These are phyloP conservation scores for Dillenia turbinata DNA, from an alignment of 164 flowering plant species.

Conservation along the genomic window DNA sequence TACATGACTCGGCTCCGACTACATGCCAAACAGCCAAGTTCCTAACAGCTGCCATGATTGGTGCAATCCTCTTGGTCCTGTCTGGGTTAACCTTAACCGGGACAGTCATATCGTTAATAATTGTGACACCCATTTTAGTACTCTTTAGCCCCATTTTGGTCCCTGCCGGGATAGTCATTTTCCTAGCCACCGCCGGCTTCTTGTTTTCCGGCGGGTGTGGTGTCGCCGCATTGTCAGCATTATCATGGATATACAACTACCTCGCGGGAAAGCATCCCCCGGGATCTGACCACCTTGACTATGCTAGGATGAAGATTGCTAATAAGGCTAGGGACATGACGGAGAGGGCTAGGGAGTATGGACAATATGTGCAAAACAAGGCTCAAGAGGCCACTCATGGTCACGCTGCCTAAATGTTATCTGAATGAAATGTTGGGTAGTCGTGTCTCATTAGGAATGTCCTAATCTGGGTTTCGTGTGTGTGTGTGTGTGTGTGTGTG, in stretches of 20 bases:
- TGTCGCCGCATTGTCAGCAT: conserved; percentile 35
- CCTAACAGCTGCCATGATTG: conserved; percentile 34
- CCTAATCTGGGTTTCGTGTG: no score
- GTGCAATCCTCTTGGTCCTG: conserved; percentile 22
- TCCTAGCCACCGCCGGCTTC: conserved; percentile 35
- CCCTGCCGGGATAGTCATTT: conserved; percentile 34
- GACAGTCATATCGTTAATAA: conserved; percentile 31
- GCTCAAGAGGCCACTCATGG: conserved; percentile 30
- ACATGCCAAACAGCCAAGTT: conserved; percentile 33
- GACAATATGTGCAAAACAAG: conserved; percentile 33
- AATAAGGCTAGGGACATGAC: conserved; percentile 35
- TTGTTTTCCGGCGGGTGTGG: conserved; percentile 48
- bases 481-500: no score
- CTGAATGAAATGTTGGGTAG: not conserved
- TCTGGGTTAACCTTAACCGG: conserved; percentile 48
- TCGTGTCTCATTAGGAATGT: no score
- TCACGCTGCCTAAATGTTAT: not conserved
- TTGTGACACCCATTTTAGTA: conserved; percentile 47
- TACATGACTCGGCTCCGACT: conserved; percentile 13
- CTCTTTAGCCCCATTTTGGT: conserved; percentile 52
- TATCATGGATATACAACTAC: conserved; percentile 50
- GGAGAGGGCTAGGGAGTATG: conserved; percentile 50
- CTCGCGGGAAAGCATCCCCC: conserved; percentile 41
- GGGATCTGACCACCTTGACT: conserved; percentile 43
- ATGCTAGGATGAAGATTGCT: conserved; percentile 31